A percentile compares a stretch with the other conserved stretches of the same genome.
These are phyloP conservation scores for Curvularia verruculosa DNA, from an alignment of 2,329 filamentous ascomycete species.

Conservation along the genomic window DNA sequence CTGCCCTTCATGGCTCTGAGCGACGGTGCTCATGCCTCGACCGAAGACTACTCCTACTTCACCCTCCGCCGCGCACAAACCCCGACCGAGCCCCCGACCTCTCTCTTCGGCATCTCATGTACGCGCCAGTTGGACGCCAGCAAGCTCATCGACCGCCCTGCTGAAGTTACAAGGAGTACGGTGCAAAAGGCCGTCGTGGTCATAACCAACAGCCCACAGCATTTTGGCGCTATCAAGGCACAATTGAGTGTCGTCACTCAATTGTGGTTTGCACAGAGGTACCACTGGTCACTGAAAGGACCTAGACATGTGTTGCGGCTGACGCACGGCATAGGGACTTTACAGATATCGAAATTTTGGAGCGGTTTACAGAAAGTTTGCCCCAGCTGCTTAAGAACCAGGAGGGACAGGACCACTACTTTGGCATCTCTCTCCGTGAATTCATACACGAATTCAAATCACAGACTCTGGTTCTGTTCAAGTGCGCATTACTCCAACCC, in stretches of 20 bases:
- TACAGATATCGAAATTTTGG: slow-evolving; percentile 85
- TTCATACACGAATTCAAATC: slow-evolving; percentile 93
- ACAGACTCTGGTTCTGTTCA: slow-evolving; percentile 92
- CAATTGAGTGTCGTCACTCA: slow-evolving; percentile 88
- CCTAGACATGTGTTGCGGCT: background rate
- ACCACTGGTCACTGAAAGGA: slow-evolving; percentile 22
- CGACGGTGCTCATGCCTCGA: slow-evolving; percentile 89
- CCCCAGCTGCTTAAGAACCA: slow-evolving; percentile 63
- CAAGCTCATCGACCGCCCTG: slow-evolving; percentile 75
- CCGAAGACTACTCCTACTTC: slow-evolving; percentile 98
- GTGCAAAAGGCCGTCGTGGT: slow-evolving; percentile 98
- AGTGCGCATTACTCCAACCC: slow-evolving; percentile 89
- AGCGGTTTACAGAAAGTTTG: slow-evolving; percentile 88
- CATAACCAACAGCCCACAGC: slow-evolving; percentile 87
- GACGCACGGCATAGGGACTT: slow-evolving; percentile 67
- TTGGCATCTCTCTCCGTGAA: slow-evolving; percentile 85
- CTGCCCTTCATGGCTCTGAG: slow-evolving; percentile 96
- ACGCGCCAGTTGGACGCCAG: slow-evolving; percentile 87
- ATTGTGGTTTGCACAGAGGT: slow-evolving; percentile 93
- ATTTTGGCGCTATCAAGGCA: slow-evolving; percentile 88
- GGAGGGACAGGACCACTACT: slow-evolving; percentile 81
- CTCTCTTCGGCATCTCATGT: slow-evolving; percentile 94
- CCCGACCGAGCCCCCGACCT: slow-evolving; percentile 65
- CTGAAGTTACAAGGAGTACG: slow-evolving; percentile 94
- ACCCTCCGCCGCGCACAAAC: slow-evolving; percentile 71